Conservation (phyloP, 2,329 filamentous ascomycete genomes). For the Colletotrichum tropicicola region DNA sequence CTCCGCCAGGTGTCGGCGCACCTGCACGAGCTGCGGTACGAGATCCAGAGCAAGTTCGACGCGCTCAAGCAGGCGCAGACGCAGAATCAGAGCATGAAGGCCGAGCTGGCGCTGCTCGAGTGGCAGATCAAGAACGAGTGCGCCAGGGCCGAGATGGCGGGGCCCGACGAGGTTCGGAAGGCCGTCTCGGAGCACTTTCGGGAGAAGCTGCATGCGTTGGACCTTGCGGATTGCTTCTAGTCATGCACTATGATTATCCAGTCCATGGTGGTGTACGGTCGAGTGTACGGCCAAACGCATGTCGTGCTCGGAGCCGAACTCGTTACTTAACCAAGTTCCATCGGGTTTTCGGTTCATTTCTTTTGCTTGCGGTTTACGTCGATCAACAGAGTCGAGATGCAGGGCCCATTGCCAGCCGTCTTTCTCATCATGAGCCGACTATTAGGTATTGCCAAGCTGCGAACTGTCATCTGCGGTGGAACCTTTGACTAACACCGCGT, state of each 20-base stretch:
- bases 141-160: conserved; percentile 18
- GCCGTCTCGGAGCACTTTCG: conserved; percentile 28
- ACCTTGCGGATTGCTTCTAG: conserved; percentile 18
- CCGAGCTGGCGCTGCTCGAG: conserved; percentile 11
- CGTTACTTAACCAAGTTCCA: too few relatives aligned
- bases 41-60: conserved; percentile 30
- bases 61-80: conserved; percentile 22
- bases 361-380: background rate
- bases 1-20: conserved; percentile 38
- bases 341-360: background rate
- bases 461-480: background rate
- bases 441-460: conserved; percentile 28
- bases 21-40: conserved; percentile 34
- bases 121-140: conserved; percentile 21
- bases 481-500: conserved; percentile 15
- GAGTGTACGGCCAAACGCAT: too few relatives aligned
- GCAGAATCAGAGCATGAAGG: conserved; percentile 25
- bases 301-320: background rate
- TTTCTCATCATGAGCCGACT: background rate
- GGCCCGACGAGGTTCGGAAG: conserved; percentile 25
- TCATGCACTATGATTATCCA: too few relatives aligned
- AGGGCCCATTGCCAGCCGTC: background rate
- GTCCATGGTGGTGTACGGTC: too few relatives aligned
- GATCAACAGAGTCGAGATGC: background rate
- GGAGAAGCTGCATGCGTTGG: conserved; percentile 14